A percentile compares a stretch with the other conserved stretches of the same genome.
Evolutionary conservation across 2,329 filamentous ascomycete species (phyloP).

Genomic region (Penicillium sp.): DNA sequence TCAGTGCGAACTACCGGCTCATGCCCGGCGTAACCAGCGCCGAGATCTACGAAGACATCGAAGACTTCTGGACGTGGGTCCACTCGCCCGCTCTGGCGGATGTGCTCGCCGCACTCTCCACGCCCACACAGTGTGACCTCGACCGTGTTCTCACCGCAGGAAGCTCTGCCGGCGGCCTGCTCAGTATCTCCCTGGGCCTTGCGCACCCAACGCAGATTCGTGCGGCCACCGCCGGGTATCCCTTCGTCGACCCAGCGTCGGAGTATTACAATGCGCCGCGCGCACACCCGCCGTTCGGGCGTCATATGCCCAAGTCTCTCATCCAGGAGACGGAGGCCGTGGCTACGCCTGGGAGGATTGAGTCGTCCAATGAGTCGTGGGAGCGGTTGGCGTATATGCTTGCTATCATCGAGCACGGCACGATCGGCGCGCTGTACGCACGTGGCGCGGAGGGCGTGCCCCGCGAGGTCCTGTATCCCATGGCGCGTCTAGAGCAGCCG

Average conservation of each 20-base stretch:
- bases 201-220: conserved; percentile 30
- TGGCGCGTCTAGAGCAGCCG: conserved; percentile 29
- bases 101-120: conserved; percentile 13
- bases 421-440: conserved; percentile 18
- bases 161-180: conserved; percentile 33
- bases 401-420: conserved; percentile 19
- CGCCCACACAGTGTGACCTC: conserved; percentile 22
- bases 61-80: conserved; percentile 52
- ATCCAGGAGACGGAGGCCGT: conserved; percentile 11
- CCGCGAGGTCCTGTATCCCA: conserved; percentile 24
- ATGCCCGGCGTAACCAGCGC: conserved; percentile 49
- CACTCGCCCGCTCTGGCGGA: conserved; percentile 11
- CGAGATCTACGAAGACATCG: conserved; percentile 50
- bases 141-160: conserved; percentile 28
- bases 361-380: conserved; percentile 15
- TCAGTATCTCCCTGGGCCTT: conserved; percentile 30
- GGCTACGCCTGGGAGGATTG: conserved; percentile 8
- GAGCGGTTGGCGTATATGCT: conserved; percentile 19
- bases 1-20: conserved; percentile 52
- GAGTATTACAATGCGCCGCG: conserved; percentile 18
- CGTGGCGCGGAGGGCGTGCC: conserved; percentile 16
- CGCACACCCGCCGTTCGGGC: conserved; percentile 13
- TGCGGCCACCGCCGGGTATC: conserved; percentile 33
- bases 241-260: conserved; percentile 28
- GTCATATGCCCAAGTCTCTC: conserved; percentile 12